Base-by-base conservation (phyloP, 805 yeast genomes). In the Yamadazyma endophytica region DNA sequence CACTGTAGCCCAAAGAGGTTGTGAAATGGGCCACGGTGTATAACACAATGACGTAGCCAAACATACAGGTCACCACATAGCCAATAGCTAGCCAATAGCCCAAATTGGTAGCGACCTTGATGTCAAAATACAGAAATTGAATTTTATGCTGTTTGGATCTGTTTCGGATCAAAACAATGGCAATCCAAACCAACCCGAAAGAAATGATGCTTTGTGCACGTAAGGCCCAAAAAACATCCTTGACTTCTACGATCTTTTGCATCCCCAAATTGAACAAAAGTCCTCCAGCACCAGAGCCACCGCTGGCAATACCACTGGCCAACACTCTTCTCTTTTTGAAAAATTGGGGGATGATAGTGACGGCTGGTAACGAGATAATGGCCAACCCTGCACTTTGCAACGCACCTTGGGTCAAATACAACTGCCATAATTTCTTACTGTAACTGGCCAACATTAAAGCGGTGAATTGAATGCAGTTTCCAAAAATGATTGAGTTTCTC, bases 361-460 rank as follows among this genome's bases (percentile, higher is more conserved):
- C 57, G 4, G 75, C 77, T 1, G 90, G 82, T 3, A 77, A 64
- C 31, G 75, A 71, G 21, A 77, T 60, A 11, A 76, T 49, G 0
- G 85, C 76, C 42, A 77, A 50, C 2, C 80, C 79, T 19, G 72
- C 47, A 19, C 87, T 82, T 32, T 69, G 70, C 25, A 82, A 37
- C 2, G 80, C 61, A 17, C 90, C 89, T 54, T 82, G 89, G 5
- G 85, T 74, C 24, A 79, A 51, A 45, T 70, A 79, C 9, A 83
- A 47, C 39, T 83, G 79, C 88, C 89, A 82, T 13, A 77, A 47
- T 22, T 65, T 61, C 2, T 65, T 70, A 45, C 68, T 79, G 23
- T 21, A 37, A 5, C 82, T 71, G 1, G 89, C 87, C 40, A 82
- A 44, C 33, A 82, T 37, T 21, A 72, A 64, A 0, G 79, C 82